Base-by-base conservation (phyloP, 441 rosid species). In the Daphne laureola region DNA sequence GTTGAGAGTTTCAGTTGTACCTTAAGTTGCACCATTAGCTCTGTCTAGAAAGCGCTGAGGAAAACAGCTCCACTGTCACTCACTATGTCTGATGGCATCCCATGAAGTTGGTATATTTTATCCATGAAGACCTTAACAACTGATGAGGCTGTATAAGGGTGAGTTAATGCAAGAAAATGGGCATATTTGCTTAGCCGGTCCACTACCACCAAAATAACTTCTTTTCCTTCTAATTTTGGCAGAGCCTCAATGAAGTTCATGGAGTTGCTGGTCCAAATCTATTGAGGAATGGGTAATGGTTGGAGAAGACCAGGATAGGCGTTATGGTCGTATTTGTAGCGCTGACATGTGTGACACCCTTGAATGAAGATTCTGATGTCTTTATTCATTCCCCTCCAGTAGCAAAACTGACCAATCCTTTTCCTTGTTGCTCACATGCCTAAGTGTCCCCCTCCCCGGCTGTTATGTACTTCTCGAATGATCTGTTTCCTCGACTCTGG, bases 221-320 rank as follows among this genome's bases (percentile, higher is more conserved):
- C 5, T 2, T 12, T 12, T 4, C 46, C 46, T 1, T 43, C 0
- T 7, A 15, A 43, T 12, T 43, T 43, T 12, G 11, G 14, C 2
- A 43, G 12, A 4, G n/a, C 5, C 9, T 13, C 1, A 1, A 43
- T 7, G 14, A 43, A 43, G n/a, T 43, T 15, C n/a, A 12, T 43
- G 5, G 16, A 43, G 2, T 12, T 43, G 9, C 36, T 31, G 9
- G 8, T 13, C 46, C 23, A 54, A 13, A 35, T 16, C 4, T 5
- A 0, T 2, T 4, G 6, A 4, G 60, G 60, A 18, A 62, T 18
- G 0, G 51, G 26, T 0, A 61, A 16, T 2, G 65, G 65, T 3
- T 61, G 65, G 1, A 52, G 17, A 4, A 61, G 8, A 2, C 52
- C 52, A 12, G 43, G 40, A 5, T 12, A 46, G 0, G 53, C 35